A percentile compares a stretch with the other conserved stretches of the same genome.
Conservation (phyloP, 345 rosid species). For the Odontarrhena argentea region DNA sequence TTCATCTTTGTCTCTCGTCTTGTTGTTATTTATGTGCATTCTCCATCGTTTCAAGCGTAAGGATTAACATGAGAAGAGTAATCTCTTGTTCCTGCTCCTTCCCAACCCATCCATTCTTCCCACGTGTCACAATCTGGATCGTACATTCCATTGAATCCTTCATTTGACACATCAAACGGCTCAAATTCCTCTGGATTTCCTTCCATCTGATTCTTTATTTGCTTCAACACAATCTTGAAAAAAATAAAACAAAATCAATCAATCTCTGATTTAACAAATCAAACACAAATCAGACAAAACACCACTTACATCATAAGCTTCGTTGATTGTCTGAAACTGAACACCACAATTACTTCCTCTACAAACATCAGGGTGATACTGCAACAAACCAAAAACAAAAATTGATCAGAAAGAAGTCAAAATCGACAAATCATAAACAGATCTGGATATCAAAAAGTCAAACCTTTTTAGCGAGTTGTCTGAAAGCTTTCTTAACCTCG, state of each 20-base stretch:
- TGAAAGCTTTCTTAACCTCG: slow-evolving; percentile 87
- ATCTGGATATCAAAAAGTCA: neutral
- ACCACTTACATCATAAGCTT: slow-evolving; percentile 84
- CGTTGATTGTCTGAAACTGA: slow-evolving; percentile 72
- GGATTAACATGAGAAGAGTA: slow-evolving; percentile 87
- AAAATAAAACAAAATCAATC: neutral
- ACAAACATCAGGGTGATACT: slow-evolving; percentile 99
- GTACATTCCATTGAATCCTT: slow-evolving; percentile 58
- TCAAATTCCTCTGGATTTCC: slow-evolving; percentile 32
- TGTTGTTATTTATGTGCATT: slow-evolving; percentile 9
- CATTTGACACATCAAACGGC: slow-evolving; percentile 49
- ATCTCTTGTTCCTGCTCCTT: slow-evolving; percentile 86
- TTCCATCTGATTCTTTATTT: slow-evolving; percentile 52
- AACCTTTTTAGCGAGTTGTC: slow-evolving; percentile 85
- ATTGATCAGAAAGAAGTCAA: neutral
- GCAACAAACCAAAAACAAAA: slow-evolving; percentile 23
- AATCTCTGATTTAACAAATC: too few species aligned
- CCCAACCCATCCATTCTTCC: slow-evolving; percentile 99
- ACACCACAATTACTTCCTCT: slow-evolving; percentile 80
- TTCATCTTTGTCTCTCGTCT: slow-evolving; percentile 5
- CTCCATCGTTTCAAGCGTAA: slow-evolving; percentile 47
- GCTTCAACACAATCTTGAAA: slow-evolving; percentile 61
- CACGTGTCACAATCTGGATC: slow-evolving; percentile 77
- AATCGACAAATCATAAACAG: slow-evolving; percentile 3
- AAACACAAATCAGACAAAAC: neutral